These are phyloP conservation scores for Aspergillus leporis DNA, from an alignment of 495 filamentous ascomycete genomes.

Conservation along the genomic window DNA sequence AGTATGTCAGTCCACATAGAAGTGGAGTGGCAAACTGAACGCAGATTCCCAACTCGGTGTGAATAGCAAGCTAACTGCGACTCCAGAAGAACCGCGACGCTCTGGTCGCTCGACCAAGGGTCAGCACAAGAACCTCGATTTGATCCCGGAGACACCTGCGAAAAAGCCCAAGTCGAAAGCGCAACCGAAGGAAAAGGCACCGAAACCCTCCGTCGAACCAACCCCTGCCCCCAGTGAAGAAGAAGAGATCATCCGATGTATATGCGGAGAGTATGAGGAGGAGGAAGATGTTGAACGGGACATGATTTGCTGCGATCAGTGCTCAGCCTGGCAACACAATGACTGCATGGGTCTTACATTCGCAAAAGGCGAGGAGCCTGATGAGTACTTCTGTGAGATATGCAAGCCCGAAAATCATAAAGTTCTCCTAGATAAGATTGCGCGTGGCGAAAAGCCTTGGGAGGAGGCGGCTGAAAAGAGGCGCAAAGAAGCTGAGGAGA, in stretches of 20 bases:
- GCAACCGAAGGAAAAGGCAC: constrained; percentile 53
- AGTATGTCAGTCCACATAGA: constrained; percentile 8
- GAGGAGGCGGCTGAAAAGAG: constrained; percentile 62
- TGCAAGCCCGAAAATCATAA: constrained; percentile 83
- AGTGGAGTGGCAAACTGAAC: constrained; percentile 13
- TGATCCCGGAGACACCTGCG: constrained; percentile 59
- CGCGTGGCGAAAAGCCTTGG: constrained; percentile 82
- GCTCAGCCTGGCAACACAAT: constrained; percentile 94
- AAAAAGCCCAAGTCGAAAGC: constrained; percentile 65
- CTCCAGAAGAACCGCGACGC: constrained; percentile 80
- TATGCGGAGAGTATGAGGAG: constrained; percentile 85
- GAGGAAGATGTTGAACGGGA: constrained; percentile 77
- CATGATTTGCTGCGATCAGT: constrained; percentile 90
- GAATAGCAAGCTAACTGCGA: constrained; percentile 35
- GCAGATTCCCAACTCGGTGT: constrained; percentile 4
- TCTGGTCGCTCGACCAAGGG: constrained; percentile 95
- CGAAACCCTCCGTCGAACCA: constrained; percentile 49
- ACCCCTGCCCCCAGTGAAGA: constrained; percentile 60
- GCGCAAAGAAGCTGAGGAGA: constrained; percentile 51
- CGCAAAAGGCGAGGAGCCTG: constrained; percentile 69
- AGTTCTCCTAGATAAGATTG: constrained; percentile 69
- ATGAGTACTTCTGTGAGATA: constrained; percentile 85
- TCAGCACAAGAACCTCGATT: constrained; percentile 83
- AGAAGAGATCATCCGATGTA: constrained; percentile 82
- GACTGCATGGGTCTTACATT: constrained; percentile 88